Percentiles rank a stretch among this genome's conserved stretches.
phyloP scores from a whole-genome alignment of 257 asterid genomes.

The Solanum pinnatisectum region DNA sequence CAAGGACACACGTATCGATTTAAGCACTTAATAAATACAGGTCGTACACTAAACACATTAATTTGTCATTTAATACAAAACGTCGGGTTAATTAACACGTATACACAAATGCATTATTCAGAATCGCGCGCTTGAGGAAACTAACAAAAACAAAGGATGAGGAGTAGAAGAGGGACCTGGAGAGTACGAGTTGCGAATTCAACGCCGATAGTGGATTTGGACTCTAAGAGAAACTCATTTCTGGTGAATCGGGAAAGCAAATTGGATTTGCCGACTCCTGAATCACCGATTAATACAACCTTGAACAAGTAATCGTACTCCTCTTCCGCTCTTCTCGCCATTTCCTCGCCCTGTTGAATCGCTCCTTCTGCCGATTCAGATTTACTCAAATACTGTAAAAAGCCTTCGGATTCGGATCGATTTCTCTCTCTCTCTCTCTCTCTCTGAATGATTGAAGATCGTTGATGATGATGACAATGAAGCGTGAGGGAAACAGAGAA shows the following conservation, averaged over 20 bases:
- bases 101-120: not conserved
- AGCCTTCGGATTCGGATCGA: not conserved
- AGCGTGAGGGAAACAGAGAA: not conserved
- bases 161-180: not conserved
- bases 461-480: slow-evolving; percentile 8
- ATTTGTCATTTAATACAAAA: not conserved
- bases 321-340: slow-evolving; percentile 48
- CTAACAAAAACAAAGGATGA: not conserved
- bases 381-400: not conserved
- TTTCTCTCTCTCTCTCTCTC: not conserved
- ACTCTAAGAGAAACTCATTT: slow-evolving; percentile 37
- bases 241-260: slow-evolving; percentile 40
- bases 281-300: slow-evolving; percentile 40
- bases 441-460: not conserved
- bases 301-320: slow-evolving; percentile 44
- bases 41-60: not conserved
- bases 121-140: not conserved
- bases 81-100: not conserved
- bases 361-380: not conserved
- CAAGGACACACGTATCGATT: not conserved
- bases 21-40: not conserved
- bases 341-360: slow-evolving; percentile 11
- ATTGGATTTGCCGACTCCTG: slow-evolving; percentile 38
- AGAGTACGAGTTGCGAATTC: slow-evolving; percentile 50
- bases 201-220: slow-evolving; percentile 48